phyloP scores from a whole-genome alignment of 2,329 filamentous ascomycete genomes.

The Cordyceps javanica region DNA sequence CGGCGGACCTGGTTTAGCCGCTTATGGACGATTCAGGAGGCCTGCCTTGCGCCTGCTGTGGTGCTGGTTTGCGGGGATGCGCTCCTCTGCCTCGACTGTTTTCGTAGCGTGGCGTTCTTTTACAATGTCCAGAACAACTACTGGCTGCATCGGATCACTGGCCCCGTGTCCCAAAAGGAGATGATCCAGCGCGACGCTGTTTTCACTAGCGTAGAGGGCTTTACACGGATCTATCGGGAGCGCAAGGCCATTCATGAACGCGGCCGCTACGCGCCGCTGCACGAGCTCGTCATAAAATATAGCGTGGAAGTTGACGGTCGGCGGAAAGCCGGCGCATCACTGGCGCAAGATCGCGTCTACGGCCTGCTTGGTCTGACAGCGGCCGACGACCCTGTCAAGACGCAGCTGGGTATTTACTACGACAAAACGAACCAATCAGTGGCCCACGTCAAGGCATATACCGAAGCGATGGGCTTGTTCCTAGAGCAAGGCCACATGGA shows the following conservation, averaged over 20 bases:
- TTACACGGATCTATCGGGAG: constrained; percentile 24
- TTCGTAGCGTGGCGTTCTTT: constrained; percentile 22
- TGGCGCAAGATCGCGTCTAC: constrained; percentile 26
- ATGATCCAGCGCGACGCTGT: constrained; percentile 17
- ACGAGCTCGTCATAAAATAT: constrained; percentile 25
- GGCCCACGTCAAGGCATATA: constrained; percentile 14
- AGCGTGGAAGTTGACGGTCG: constrained; percentile 20
- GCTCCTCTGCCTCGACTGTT: constrained; percentile 21
- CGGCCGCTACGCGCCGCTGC: constrained; percentile 15
- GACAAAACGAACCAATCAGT: constrained; percentile 8
- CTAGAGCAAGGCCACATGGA: constrained; percentile 20
- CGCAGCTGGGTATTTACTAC: constrained; percentile 16
- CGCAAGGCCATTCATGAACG: constrained; percentile 24
- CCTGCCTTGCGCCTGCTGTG: constrained; percentile 20
- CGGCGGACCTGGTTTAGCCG: constrained; percentile 25
- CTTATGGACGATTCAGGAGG: constrained; percentile 31
- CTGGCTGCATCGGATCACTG: constrained; percentile 18
- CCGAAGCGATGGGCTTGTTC: constrained; percentile 19
- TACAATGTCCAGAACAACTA: constrained; percentile 26
- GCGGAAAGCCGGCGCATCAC: constrained; percentile 21
- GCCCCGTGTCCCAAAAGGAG: constrained; percentile 14
- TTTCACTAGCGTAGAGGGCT: constrained; percentile 16
- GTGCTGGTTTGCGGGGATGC: constrained; percentile 23
- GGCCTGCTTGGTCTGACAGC: constrained; percentile 25
- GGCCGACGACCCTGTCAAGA: constrained; percentile 17